Evolutionary conservation across 768 basidiomycete species (phyloP).

Genomic region (Mycena capillaripes): DNA sequence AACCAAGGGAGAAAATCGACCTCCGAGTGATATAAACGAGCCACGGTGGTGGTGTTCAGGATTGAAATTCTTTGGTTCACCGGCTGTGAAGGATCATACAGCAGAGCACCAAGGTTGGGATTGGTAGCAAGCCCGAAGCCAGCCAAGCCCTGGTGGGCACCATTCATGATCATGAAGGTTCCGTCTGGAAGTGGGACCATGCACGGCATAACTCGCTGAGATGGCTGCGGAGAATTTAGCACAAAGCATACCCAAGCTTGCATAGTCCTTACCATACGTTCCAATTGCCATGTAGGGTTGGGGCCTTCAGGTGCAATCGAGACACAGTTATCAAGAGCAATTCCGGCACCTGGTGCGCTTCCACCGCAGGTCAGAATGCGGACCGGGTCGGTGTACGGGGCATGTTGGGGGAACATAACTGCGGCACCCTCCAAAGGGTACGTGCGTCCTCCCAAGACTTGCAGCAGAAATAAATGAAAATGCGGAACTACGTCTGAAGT

Average conservation of each 20-base stretch:
- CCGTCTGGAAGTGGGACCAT: conserved; percentile 81
- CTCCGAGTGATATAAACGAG: conserved; percentile 84
- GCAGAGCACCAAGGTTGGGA: conserved; percentile 73
- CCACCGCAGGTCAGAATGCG: conserved; percentile 83
- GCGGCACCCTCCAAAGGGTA: conserved; percentile 85
- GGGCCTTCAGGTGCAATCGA: conserved; percentile 73
- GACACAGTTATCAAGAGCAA: conserved; percentile 78
- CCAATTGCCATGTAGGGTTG: conserved; percentile 78
- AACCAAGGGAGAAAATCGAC: neutral
- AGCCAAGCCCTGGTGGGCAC: conserved; percentile 76
- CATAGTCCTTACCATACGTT: conserved; percentile 76
- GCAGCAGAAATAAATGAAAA: neutral
- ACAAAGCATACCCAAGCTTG: neutral
- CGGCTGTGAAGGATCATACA: conserved; percentile 78
- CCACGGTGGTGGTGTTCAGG: conserved; percentile 75
- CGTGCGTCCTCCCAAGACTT: conserved; percentile 76
- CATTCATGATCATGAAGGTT: conserved; percentile 84
- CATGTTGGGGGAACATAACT: conserved; percentile 77
- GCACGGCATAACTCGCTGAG: conserved; percentile 47
- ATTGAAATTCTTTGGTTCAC: conserved; percentile 75
- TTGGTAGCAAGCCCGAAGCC: conserved; percentile 79
- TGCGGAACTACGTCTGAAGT: neutral
- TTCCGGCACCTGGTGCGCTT: conserved; percentile 68
- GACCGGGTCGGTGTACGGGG: conserved; percentile 82
- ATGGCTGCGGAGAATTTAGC: conserved; percentile 46